Evolutionary conservation across 2,329 filamentous ascomycete genomes (phyloP).

Genomic region (Aspergillus carbonarius): DNA sequence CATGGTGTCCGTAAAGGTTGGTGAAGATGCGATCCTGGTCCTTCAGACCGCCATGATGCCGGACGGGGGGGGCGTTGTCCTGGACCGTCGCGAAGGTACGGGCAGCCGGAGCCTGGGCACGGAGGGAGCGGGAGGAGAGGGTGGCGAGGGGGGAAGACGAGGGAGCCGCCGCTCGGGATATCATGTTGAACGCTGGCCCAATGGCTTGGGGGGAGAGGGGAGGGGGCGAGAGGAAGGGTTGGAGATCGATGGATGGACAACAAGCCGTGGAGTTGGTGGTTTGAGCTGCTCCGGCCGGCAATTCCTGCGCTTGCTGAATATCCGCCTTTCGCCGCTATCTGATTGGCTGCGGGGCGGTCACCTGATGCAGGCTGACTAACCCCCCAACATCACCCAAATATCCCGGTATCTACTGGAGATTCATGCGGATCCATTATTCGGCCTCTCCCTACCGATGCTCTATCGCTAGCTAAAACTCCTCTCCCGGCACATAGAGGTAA

Average conservation of each 20-base stretch:
- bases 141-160: constrained; percentile 42
- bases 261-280: neutral
- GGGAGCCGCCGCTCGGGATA: constrained; percentile 48
- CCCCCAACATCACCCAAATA: too few species aligned
- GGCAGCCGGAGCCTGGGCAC: constrained; percentile 40
- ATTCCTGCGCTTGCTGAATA: constrained; percentile 42
- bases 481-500: constrained; percentile 40
- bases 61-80: constrained; percentile 60
- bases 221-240: constrained; percentile 23
- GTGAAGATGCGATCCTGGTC: constrained; percentile 99
- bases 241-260: constrained; percentile 17
- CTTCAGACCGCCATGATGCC: constrained; percentile 78
- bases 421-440: neutral
- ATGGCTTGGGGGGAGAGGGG: constrained; percentile 29
- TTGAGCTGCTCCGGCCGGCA: constrained; percentile 10
- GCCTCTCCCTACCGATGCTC: neutral
- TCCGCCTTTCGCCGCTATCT: constrained; percentile 37
- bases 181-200: constrained; percentile 43
- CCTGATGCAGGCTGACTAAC: constrained; percentile 25
- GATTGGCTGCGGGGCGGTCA: constrained; percentile 34
- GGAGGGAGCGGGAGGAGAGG: constrained; percentile 43
- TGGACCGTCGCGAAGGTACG: constrained; percentile 80
- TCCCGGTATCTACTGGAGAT: too few species aligned
- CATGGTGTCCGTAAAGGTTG: constrained; percentile 94
- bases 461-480: constrained; percentile 5